phyloP scores from a whole-genome alignment of 2,329 filamentous ascomycete genomes.

The Stachybotrys chlorohalonatus region DNA sequence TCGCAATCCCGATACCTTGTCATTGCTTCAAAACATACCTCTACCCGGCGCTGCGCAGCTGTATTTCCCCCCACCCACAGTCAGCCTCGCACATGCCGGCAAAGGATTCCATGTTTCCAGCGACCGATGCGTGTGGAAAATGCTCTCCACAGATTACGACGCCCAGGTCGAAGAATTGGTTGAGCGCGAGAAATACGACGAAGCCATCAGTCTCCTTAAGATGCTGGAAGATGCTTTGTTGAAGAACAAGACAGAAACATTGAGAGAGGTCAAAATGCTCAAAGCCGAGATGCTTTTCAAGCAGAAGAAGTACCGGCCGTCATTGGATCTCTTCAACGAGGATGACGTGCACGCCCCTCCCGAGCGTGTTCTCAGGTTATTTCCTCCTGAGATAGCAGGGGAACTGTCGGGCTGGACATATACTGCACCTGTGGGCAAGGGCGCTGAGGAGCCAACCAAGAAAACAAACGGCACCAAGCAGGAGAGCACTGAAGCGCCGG shows the following conservation, averaged over 20 bases:
- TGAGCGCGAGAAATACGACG: slow-evolving; percentile 66
- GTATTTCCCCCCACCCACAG: slow-evolving; percentile 85
- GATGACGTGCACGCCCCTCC: slow-evolving; percentile 84
- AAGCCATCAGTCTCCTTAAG: slow-evolving; percentile 78
- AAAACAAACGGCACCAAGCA: slow-evolving; percentile 17
- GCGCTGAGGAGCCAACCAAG: slow-evolving; percentile 33
- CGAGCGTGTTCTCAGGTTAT: slow-evolving; percentile 77
- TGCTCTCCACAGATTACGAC: slow-evolving; percentile 89
- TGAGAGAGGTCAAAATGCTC: slow-evolving; percentile 80
- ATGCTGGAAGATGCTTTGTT: slow-evolving; percentile 92
- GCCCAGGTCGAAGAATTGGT: slow-evolving; percentile 79
- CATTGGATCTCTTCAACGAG: slow-evolving; percentile 78
- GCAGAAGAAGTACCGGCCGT: slow-evolving; percentile 71
- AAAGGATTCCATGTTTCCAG: slow-evolving; percentile 94
- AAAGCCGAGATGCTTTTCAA: slow-evolving; percentile 84
- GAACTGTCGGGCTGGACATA: slow-evolving; percentile 53
- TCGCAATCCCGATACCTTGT: slow-evolving; percentile 84
- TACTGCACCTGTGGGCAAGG: slow-evolving; percentile 23
- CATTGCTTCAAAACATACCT: slow-evolving; percentile 75
- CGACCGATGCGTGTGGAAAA: slow-evolving; percentile 88
- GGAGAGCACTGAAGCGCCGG: slow-evolving; percentile 14
- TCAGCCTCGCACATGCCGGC: slow-evolving; percentile 88
- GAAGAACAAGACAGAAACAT: slow-evolving; percentile 67
- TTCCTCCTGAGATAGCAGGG: slow-evolving; percentile 76
- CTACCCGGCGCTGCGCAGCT: slow-evolving; percentile 76